phyloP scores from a whole-genome alignment of 1,139 yeast species.

The Zhuliangozyma parablackwelliae region DNA sequence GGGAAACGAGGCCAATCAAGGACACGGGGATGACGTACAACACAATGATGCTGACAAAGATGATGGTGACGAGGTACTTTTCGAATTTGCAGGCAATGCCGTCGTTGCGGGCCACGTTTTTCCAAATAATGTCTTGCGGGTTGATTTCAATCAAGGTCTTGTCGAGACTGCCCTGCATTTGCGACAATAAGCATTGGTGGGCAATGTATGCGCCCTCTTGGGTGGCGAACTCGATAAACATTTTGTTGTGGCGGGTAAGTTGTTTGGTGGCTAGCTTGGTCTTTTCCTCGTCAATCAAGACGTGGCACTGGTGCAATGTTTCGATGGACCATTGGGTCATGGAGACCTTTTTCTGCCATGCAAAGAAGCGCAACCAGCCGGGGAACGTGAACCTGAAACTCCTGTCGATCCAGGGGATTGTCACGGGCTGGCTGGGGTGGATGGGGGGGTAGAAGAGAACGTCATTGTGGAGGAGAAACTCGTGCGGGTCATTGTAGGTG shows the following conservation, averaged over 20 bases:
- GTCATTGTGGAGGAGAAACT: conserved; percentile 4
- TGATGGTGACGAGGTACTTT: conserved; percentile 36
- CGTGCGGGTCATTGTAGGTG: background rate
- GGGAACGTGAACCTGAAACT: conserved; percentile 21
- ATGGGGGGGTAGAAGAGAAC: conserved; percentile 34
- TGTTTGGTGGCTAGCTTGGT: conserved; percentile 13
- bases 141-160: conserved; percentile 45
- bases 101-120: conserved; percentile 39
- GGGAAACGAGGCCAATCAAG: conserved; percentile 61
- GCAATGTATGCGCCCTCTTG: conserved; percentile 49
- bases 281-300: conserved; percentile 20
- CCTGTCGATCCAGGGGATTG: conserved; percentile 25
- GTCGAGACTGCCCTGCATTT: conserved; percentile 38
- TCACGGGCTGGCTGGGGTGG: conserved; percentile 10
- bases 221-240: conserved; percentile 50
- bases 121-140: conserved; percentile 60
- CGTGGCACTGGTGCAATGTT: conserved; percentile 15
- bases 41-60: conserved; percentile 45
- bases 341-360: conserved; percentile 17
- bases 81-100: conserved; percentile 28
- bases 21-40: conserved; percentile 73
- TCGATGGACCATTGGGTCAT: conserved; percentile 27
- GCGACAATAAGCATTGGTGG: conserved; percentile 48
- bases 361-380: conserved; percentile 25
- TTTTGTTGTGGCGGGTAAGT: conserved; percentile 31